phyloP scores from a whole-genome alignment of 2,329 filamentous ascomycete species.

The Bertia moriformis region DNA sequence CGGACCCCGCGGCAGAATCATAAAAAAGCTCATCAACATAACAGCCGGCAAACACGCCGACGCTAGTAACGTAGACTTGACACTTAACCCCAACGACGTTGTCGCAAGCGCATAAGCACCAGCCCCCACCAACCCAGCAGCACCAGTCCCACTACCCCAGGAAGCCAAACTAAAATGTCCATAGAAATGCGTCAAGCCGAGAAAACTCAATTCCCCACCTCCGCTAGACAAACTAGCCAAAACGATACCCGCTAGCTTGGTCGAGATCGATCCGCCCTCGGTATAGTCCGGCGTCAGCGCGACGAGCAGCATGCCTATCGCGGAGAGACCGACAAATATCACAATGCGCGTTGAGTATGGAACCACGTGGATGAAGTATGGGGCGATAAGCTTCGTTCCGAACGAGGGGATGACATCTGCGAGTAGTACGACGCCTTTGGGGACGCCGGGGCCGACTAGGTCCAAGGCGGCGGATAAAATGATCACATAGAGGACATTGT shows the following conservation, averaged over 20 bases:
- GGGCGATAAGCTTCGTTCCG: conserved; percentile 50
- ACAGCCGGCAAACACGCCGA: conserved; percentile 49
- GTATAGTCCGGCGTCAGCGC: conserved; percentile 37
- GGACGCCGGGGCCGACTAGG: conserved; percentile 52
- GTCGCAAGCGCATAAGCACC: conserved; percentile 56
- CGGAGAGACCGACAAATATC: conserved; percentile 44
- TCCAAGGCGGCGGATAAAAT: conserved; percentile 60
- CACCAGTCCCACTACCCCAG: conserved; percentile 60
- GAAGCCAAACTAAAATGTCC: conserved; percentile 53
- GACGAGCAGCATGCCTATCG: conserved; percentile 53
- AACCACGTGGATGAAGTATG: conserved; percentile 56
- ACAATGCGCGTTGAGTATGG: conserved; percentile 48
- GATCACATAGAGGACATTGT: conserved; percentile 65
- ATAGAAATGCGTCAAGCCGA: conserved; percentile 59
- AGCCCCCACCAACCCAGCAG: conserved; percentile 52
- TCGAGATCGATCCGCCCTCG: conserved; percentile 29
- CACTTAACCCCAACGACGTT: conserved; percentile 42
- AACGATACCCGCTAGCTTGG: conserved; percentile 54
- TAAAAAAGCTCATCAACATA: conserved; percentile 54
- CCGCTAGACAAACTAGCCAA: conserved; percentile 53
- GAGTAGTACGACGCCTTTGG: conserved; percentile 57
- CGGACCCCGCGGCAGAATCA: conserved; percentile 40
- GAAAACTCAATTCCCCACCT: conserved; percentile 53
- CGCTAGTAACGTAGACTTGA: conserved; percentile 41
- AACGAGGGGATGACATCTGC: conserved; percentile 59